Base-by-base conservation (phyloP, 1,284 basidiomycete species). In the Melanopsichium pennsylvanicum region DNA sequence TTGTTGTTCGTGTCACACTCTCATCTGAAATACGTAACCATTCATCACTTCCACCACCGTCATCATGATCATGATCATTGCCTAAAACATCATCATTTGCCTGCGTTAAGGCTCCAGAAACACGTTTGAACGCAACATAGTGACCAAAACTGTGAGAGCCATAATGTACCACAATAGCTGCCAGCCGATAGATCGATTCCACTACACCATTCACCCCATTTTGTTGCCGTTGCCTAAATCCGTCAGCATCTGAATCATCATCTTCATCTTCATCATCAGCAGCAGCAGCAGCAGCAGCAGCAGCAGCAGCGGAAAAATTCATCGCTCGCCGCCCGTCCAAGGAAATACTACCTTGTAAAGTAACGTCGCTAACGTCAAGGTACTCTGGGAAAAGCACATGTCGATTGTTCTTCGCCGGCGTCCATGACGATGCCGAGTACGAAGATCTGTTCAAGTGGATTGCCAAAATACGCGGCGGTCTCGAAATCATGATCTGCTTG, bases 11-110 rank as follows among this genome's bases (percentile, higher is more conserved):
- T 11, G 67, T 48, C 0, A 81, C 78, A 23, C 48, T 54, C 18
- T 74, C 77, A 50, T 81, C 79, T 13, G 77, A 79, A 19, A 79
- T 70, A 8, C 78, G 57, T 40, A 72, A 35, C 79, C 79, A 81
- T 7, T 31, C 45, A 10, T 58, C 55, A 2, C n/a, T 13, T 29
- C 27, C 37, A 1, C 32, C 41, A 5, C 29, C 55, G 4, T 46
- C 34, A 2, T 58, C 43, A 15, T 21, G 31, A 8, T 44, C 10
- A 15, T 35, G 32, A 4, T 56, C 45, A n/a, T 15, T 19, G 0
- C 31, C 29, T 7, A 1, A 4, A 21, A n/a, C n/a, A n/a, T n/a
- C n/a, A n/a, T n/a, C n/a, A n/a, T n/a, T n/a, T n/a, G n/a, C n/a
- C n/a, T n/a, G n/a, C n/a, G n/a, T n/a, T n/a, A 25, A 16, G 3